Evolutionary conservation across 306 rosid species (phyloP).

Genomic region (Vigna mungo): DNA sequence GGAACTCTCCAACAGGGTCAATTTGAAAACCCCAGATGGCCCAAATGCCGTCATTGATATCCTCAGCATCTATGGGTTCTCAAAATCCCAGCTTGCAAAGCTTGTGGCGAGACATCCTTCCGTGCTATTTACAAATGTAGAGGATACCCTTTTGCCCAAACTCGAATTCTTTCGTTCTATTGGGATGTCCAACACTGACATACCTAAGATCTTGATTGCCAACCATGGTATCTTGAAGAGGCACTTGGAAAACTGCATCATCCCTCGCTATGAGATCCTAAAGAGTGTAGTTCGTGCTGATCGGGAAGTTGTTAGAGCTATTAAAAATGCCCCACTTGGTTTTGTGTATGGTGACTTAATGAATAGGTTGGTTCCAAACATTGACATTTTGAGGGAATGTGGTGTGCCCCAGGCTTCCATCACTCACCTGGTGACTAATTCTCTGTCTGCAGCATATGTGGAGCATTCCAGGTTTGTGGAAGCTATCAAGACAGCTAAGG

Average conservation of each 20-base stretch:
- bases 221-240: not conserved
- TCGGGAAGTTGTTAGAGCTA: no score
- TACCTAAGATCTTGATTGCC: not conserved
- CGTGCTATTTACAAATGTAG: not conserved
- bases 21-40: not conserved
- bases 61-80: conserved; percentile 2
- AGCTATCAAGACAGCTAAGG: not conserved
- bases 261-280: no score
- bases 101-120: not conserved
- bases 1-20: not conserved
- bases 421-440: no score
- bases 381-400: no score
- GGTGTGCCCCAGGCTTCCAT: no score
- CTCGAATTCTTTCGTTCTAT: conserved; percentile 15
- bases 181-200: not conserved
- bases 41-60: conserved; percentile 32
- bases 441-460: no score
- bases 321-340: no score
- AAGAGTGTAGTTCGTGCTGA: no score
- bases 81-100: not conserved
- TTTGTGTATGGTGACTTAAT: no score
- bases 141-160: conserved; percentile 54
- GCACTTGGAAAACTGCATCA: not conserved
- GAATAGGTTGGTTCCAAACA: no score
- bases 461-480: no score